Evolutionary conservation across 2,329 filamentous ascomycete genomes (phyloP).

Genomic region (Neoscytalidium dimidiatum): DNA sequence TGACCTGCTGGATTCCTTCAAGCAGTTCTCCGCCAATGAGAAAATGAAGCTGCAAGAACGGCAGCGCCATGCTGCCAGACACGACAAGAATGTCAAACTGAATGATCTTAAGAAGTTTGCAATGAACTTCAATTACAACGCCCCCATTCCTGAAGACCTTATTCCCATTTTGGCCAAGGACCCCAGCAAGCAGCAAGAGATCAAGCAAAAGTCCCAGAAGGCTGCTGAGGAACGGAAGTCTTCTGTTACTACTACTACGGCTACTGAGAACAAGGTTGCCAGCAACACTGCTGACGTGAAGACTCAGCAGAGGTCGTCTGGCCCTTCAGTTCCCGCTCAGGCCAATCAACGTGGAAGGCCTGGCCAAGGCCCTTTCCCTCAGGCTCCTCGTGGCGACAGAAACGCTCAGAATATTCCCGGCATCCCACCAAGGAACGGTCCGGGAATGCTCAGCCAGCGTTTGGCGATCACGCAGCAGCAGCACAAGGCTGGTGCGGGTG

Average conservation of each 20-base stretch:
- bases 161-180: conserved; percentile 97
- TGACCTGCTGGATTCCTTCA: conserved; percentile 64
- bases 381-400: conserved; percentile 15
- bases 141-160: conserved; percentile 86
- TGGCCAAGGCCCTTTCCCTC: conserved; percentile 8
- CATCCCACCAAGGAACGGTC: conserved; percentile 38
- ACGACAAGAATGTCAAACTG: conserved; percentile 88
- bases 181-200: conserved; percentile 88
- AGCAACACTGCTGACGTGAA: conserved; percentile 39
- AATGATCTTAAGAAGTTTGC: conserved; percentile 96
- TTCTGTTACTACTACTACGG: conserved; percentile 33
- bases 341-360: conserved; percentile 21
- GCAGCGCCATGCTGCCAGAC: conserved; percentile 54
- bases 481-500: conserved; percentile 45
- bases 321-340: conserved; percentile 29
- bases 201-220: conserved; percentile 82
- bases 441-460: conserved; percentile 52
- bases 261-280: conserved; percentile 35
- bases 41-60: conserved; percentile 62
- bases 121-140: conserved; percentile 88
- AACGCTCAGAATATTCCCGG: conserved; percentile 42
- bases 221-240: conserved; percentile 62
- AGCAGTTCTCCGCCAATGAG: conserved; percentile 63
- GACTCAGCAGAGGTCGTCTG: conserved; percentile 30
- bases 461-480: conserved; percentile 55